Percentiles rank a stretch among this genome's conserved stretches.
These are phyloP conservation scores for Fraxinus anomala DNA, from an alignment of 257 asterid species.

Conservation along the genomic window DNA sequence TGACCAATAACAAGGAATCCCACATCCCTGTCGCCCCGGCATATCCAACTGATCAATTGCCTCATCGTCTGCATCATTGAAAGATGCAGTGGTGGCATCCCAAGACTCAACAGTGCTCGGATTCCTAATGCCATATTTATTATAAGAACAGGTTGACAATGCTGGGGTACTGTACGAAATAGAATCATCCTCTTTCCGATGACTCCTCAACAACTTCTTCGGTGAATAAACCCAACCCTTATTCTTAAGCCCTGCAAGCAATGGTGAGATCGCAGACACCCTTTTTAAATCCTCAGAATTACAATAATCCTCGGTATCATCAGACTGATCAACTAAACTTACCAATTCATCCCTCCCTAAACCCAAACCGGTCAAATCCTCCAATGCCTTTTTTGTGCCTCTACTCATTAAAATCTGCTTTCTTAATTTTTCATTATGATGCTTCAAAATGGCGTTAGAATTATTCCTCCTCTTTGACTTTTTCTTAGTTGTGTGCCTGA, in stretches of 20 bases:
- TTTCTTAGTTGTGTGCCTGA: constrained; percentile 55
- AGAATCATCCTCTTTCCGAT: constrained; percentile 74
- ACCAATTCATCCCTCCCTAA: constrained; percentile 57
- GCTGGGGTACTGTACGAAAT: constrained; percentile 77
- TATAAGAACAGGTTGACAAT: constrained; percentile 70
- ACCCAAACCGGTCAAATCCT: constrained; percentile 43
- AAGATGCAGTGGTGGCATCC: constrained; percentile 80
- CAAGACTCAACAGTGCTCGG: constrained; percentile 85
- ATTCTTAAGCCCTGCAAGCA: constrained; percentile 43
- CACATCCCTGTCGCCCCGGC: constrained; percentile 88
- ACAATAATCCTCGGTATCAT: constrained; percentile 72
- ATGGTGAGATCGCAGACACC: constrained; percentile 43
- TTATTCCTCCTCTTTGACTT: constrained; percentile 51
- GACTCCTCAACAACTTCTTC: constrained; percentile 48
- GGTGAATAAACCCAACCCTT: constrained; percentile 51
- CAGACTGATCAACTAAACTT: constrained; percentile 73
- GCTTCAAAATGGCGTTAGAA: constrained; percentile 41
- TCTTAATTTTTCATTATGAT: constrained; percentile 52
- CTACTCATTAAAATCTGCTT: constrained; percentile 49
- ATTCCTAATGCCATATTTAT: constrained; percentile 53
- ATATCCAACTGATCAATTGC: constrained; percentile 80
- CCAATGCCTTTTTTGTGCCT: constrained; percentile 42
- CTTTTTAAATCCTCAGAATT: constrained; percentile 50
- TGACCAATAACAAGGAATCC: constrained; percentile 97
- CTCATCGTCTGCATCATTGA: constrained; percentile 83